phyloP scores from a whole-genome alignment of 345 rosid species.

The Microthlaspi erraticum region DNA sequence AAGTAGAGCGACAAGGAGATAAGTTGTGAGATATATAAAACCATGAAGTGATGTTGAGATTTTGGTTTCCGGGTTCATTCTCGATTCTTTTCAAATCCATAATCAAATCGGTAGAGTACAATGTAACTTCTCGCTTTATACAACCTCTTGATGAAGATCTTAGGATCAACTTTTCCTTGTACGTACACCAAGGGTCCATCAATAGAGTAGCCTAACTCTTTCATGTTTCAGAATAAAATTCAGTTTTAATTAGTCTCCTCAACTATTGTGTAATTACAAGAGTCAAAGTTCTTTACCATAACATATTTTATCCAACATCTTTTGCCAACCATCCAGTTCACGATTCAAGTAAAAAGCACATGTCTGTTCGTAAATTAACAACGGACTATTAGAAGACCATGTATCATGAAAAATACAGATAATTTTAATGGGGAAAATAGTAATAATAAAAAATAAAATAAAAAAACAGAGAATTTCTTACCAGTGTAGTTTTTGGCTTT shows the following conservation, averaged over 20 bases:
- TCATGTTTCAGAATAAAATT: slow-evolving; percentile 4
- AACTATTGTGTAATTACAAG: slow-evolving; percentile 14
- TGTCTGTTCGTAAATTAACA: slow-evolving; percentile 28
- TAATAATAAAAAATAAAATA: too few species aligned
- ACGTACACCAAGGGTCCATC: slow-evolving; percentile 27
- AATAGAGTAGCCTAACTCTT: slow-evolving; percentile 25
- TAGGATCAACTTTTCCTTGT: slow-evolving; percentile 30
- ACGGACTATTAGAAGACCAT: neutral
- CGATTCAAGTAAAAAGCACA: slow-evolving; percentile 31
- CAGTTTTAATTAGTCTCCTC: neutral
- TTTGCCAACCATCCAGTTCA: slow-evolving; percentile 27
- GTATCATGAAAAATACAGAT: neutral
- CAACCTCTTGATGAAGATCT: slow-evolving; percentile 28
- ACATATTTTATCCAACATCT: slow-evolving; percentile 6
- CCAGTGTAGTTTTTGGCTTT: too few species aligned
- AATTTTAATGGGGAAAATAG: neutral
- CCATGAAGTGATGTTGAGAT: slow-evolving; percentile 29
- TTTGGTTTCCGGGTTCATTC: slow-evolving; percentile 30
- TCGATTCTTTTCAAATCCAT: slow-evolving; percentile 41
- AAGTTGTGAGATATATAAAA: slow-evolving; percentile 20
- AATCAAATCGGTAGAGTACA: slow-evolving; percentile 27
- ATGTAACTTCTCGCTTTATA: slow-evolving; percentile 23
- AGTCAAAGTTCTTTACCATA: slow-evolving; percentile 25
- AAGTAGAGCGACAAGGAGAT: neutral
- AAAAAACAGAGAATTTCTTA: too few species aligned